A percentile compares a stretch with the other conserved stretches of the same genome.
Evolutionary conservation across 148 eudicot genomes (phyloP).

Genomic region (Suaeda aralocaspica): DNA sequence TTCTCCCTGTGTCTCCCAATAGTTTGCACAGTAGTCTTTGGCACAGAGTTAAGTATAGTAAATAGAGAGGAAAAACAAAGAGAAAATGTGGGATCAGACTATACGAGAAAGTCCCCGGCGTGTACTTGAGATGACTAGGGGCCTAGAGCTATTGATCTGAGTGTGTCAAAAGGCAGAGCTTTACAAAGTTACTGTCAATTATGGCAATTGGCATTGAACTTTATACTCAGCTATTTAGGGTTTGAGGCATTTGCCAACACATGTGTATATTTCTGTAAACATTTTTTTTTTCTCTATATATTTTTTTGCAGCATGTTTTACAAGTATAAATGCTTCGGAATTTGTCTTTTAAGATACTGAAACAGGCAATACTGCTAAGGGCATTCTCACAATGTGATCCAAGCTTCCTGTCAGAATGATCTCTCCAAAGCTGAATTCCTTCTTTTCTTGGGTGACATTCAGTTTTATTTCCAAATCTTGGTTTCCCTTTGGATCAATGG

Average conservation of each 20-base stretch:
- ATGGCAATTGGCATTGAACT: no score
- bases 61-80: no score
- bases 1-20: background rate
- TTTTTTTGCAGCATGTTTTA: background rate
- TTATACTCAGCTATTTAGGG: no score
- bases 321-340: background rate
- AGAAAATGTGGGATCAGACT: no score
- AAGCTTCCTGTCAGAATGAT: constrained; percentile 73
- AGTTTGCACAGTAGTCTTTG: background rate
- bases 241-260: background rate
- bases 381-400: constrained; percentile 70
- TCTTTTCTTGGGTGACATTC: constrained; percentile 42
- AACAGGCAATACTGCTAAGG: constrained; percentile 60
- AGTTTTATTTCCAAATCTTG: constrained; percentile 58
- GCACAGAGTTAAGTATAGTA: no score
- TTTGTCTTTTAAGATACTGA: constrained; percentile 26
- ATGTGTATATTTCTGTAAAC: background rate
- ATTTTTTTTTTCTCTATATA: background rate
- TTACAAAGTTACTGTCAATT: no score
- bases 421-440: constrained; percentile 68
- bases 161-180: no score
- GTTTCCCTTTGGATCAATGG: constrained; percentile 39
- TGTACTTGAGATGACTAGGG: no score
- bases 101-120: no score
- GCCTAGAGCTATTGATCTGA: no score